Evolutionary conservation across 306 rosid species (phyloP), one percentile per base, ranked within the genome.

Genomic region (Dalbergia oliveri): DNA sequence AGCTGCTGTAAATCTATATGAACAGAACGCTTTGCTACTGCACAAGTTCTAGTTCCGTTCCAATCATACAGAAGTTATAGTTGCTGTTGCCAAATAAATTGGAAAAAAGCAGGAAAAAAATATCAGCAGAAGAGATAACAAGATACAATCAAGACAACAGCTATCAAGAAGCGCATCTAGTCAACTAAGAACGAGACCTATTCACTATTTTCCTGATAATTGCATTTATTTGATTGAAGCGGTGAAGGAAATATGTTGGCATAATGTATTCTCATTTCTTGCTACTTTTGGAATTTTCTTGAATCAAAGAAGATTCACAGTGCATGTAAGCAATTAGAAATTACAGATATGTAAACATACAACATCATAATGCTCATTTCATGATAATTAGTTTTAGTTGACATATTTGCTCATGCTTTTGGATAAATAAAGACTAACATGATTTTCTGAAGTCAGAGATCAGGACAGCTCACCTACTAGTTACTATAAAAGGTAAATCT

Each of bases 151-250:
- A 16, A 7, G 62, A n/a, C 10, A 12, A 9, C 9, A 77, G 21
- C 21, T n/a, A 56, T 53, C 19, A 23, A 33, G 63, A 33, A 34
- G 15, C 3, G 53, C 62, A 63, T 47, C 15, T 37, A 21, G 14
- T 18, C 56, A 49, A 70, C 61, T 88, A 44, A 7, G 49, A 44
- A 86, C 83, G n/a, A 66, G 70, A 15, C 80, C 86, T n/a, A 72
- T 89, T 87, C 79, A 80, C 74, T 45, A 78, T 62, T 64, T 90
- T 91, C 86, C 85, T 18, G 88, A 88, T 87, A 86, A n/a, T 66
- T 69, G 39, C 64, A 50, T 16, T 76, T 11, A 13, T 56, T 16
- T 7, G 9, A 6, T 13, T 7, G 8, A 44, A 73, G 15, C 33
- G 23, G 26, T 5, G 58, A 16, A 54, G 3, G 4, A 16, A 15